Base-by-base conservation (phyloP, 257 asterid species). In the Echites panduratus region DNA sequence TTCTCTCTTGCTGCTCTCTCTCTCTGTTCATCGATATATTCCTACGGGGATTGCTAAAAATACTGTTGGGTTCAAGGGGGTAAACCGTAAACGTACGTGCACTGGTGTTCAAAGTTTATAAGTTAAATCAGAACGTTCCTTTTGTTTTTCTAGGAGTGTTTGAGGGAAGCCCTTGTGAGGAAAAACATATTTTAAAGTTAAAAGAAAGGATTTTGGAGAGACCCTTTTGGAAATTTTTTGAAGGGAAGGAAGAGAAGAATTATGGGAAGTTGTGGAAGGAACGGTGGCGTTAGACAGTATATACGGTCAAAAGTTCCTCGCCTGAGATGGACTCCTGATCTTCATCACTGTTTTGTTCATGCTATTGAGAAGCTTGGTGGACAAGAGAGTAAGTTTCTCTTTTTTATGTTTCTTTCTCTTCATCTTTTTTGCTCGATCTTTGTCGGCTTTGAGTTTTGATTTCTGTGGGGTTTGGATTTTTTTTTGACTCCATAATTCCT, bases 301-400 rank as follows among this genome's bases (percentile, higher is more conserved):
- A 67, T 90, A 52, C 80, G 98, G 77, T 89, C 96, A 40, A 89
- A 89, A 75, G 89, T 86, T 2, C 98, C 96, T 0, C 87, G 96
- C 41, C 61, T 90, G 53, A 76, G 93, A 79, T 93, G 98, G 98
- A 92, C 97, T 41, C 95, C 97, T 70, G 90, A 88, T 70, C 98
- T 92, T 70, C 98, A 92, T 79, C 90, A 77, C 73, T 87, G 93
- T 74, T 92, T 92, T 47, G 79, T 93, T 70, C 85, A 87, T 41
- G 95, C 96, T 65, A 83, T 93, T 65, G 65, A 93, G 24, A 81
- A 78, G 0, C 95, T 90, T 41, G 97, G 97, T 1, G 98, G 97
- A 66, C 93, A 89, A 67, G 77, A 88, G 35, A 88, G 98, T 89
- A 78, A 9, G 75, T 24, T 68, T 22, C 13, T 54, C 9, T 13